Evolutionary conservation across 2,329 filamentous ascomycete genomes (phyloP).

Genomic region (Coniochaeta sp.): DNA sequence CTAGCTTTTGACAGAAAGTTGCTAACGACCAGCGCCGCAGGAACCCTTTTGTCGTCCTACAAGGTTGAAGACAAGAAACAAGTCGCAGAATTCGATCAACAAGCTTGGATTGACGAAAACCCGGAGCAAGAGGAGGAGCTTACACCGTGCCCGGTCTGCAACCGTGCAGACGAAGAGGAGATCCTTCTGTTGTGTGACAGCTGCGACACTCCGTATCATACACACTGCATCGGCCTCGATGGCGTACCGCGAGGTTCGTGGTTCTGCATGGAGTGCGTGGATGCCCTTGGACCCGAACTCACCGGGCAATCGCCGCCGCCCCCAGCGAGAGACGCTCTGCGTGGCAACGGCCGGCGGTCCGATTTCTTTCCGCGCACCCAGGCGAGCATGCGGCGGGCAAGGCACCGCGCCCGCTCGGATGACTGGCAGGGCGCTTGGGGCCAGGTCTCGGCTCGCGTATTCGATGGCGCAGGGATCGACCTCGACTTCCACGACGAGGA

Average conservation of each 20-base stretch:
- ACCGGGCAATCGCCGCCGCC: constrained; percentile 19
- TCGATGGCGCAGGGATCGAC: constrained; percentile 65
- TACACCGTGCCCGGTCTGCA: constrained; percentile 79
- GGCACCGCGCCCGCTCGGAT: constrained; percentile 60
- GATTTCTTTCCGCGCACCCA: constrained; percentile 46
- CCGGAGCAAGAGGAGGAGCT: constrained; percentile 64
- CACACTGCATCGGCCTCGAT: constrained; percentile 81
- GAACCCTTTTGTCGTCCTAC: constrained; percentile 49
- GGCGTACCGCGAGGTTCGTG: constrained; percentile 69
- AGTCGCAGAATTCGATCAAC: constrained; percentile 80
- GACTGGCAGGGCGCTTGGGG: constrained; percentile 89
- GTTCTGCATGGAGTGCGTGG: constrained; percentile 82
- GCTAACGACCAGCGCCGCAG: constrained; percentile 25
- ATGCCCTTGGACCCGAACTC: constrained; percentile 34
- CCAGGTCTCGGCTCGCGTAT: constrained; percentile 52
- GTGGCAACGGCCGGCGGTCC: constrained; percentile 13
- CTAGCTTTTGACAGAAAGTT: not conserved
- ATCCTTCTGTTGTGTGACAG: constrained; percentile 83
- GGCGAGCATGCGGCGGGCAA: constrained; percentile 46
- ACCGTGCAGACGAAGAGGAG: constrained; percentile 71
- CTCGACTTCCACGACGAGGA: constrained; percentile 82
- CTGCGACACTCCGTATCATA: constrained; percentile 85
- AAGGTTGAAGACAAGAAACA: constrained; percentile 77
- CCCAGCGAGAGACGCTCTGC: constrained; percentile 10
- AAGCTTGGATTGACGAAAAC: constrained; percentile 62